Percentiles rank a stretch among this genome's conserved stretches.
Conservation (phyloP, 805 yeast species). For the Barnettozyma sp. region DNA sequence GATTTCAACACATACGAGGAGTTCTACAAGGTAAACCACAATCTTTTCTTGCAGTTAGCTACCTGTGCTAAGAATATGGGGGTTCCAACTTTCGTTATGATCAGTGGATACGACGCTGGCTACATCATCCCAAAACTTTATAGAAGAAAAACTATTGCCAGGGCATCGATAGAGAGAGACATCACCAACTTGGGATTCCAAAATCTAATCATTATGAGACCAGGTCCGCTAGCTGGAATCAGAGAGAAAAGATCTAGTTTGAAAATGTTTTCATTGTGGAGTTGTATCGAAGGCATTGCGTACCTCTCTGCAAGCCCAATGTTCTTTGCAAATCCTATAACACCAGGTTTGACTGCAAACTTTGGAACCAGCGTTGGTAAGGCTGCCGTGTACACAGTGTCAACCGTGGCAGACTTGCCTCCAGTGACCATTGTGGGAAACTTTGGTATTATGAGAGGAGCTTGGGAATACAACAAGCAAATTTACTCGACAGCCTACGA, state of each 20-base stretch:
- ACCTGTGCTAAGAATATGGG: conserved; percentile 10
- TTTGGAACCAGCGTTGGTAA: conserved; percentile 16
- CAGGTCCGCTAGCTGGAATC: conserved; percentile 16
- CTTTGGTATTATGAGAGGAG: conserved; percentile 8
- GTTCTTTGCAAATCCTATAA: conserved; percentile 5
- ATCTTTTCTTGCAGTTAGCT: conserved; percentile 14
- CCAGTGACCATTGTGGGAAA: conserved; percentile 6
- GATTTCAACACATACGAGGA: conserved; percentile 3
- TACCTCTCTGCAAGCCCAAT: conserved; percentile 6
- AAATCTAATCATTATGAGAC: conserved; percentile 10
- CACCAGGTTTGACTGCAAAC: conserved; percentile 6
- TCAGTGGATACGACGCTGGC: conserved; percentile 8
- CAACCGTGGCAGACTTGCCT: background rate
- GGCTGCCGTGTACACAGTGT: conserved; percentile 8
- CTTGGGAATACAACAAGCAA: conserved; percentile 6
- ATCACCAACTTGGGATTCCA: conserved; percentile 7
- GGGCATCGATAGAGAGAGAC: conserved; percentile 12
- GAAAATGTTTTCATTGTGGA: conserved; percentile 9
- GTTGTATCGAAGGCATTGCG: conserved; percentile 9
- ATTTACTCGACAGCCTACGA: conserved; percentile 2
- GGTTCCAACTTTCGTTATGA: conserved; percentile 10
- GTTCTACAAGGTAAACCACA: conserved; percentile 11
- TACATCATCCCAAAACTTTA: conserved; percentile 8
- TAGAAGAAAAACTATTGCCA: conserved; percentile 8
- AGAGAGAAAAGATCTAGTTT: conserved; percentile 11